Conservation (phyloP, 805 yeast genomes). For the Metschnikowia drakensbergensis region DNA sequence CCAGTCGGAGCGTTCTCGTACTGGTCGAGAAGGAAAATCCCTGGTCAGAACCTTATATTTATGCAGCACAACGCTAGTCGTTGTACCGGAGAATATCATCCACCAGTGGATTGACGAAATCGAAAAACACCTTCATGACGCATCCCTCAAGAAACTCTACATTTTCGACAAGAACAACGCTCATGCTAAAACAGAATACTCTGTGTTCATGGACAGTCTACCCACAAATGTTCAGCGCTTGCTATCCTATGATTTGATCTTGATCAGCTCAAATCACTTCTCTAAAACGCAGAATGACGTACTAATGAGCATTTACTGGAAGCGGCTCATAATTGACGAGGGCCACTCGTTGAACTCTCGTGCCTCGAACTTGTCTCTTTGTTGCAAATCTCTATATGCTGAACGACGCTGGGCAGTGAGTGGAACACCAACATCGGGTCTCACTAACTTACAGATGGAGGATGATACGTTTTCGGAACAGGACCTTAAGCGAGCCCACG, state of each 20-base stretch:
- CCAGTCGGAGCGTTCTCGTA: conserved; percentile 9
- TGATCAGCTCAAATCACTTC: conserved; percentile 48
- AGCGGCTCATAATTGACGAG: conserved; percentile 68
- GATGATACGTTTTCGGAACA: neutral
- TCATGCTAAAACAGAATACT: neutral
- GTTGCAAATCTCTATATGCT: conserved; percentile 46
- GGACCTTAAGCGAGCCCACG: neutral
- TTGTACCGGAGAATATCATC: conserved; percentile 63
- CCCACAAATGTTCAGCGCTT: conserved; percentile 29
- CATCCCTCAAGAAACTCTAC: conserved; percentile 32
- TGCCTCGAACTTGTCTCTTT: conserved; percentile 44
- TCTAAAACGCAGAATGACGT: conserved; percentile 25
- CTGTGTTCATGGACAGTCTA: conserved; percentile 19
- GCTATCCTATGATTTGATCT: conserved; percentile 47
- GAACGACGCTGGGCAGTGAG: conserved; percentile 74
- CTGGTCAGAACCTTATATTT: conserved; percentile 32
- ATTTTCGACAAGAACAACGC: conserved; percentile 24
- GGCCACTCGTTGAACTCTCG: conserved; percentile 63
- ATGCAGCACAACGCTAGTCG: conserved; percentile 53
- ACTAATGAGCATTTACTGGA: conserved; percentile 53
- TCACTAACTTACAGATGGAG: conserved; percentile 54
- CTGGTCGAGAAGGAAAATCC: conserved; percentile 14
- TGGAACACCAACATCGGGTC: conserved; percentile 73
- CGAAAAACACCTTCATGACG: conserved; percentile 47
- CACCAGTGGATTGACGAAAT: conserved; percentile 64